phyloP scores from a whole-genome alignment of 768 basidiomycete species.

The Pleurotus giganteus region DNA sequence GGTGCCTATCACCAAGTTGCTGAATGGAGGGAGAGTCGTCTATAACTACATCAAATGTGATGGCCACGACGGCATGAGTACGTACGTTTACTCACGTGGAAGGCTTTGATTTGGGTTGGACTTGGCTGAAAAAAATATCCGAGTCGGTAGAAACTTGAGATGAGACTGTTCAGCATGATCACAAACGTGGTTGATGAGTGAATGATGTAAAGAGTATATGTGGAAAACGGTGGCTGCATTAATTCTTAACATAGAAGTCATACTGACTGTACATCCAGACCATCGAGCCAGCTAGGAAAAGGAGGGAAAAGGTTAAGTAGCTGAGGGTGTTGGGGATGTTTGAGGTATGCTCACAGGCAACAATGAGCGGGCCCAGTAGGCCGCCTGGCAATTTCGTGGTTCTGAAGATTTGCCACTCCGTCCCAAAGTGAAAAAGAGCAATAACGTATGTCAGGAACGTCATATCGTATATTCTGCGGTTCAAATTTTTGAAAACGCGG shows the following conservation, averaged over 20 bases:
- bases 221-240: background rate
- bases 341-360: constrained; percentile 65
- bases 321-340: background rate
- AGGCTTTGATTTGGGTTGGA: too few relatives aligned
- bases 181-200: background rate
- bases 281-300: constrained; percentile 55
- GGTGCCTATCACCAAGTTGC: too few relatives aligned
- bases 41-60: too few relatives aligned
- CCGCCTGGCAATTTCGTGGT: constrained; percentile 63
- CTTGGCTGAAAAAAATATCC: too few relatives aligned
- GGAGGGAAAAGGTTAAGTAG: constrained; percentile 8
- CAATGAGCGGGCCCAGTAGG: constrained; percentile 72
- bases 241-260: constrained; percentile 65
- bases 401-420: constrained; percentile 82
- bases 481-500: constrained; percentile 10
- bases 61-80: too few relatives aligned
- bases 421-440: constrained; percentile 85
- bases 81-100: too few relatives aligned
- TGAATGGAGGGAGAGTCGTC: too few relatives aligned
- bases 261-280: constrained; percentile 88
- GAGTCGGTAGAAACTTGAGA: too few relatives aligned
- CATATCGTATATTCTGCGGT: constrained; percentile 83
- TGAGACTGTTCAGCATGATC: too few relatives aligned
- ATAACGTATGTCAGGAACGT: constrained; percentile 85
- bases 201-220: background rate